Conservation (phyloP, 1,284 basidiomycete species). For the Ustilago vetiveriae region DNA sequence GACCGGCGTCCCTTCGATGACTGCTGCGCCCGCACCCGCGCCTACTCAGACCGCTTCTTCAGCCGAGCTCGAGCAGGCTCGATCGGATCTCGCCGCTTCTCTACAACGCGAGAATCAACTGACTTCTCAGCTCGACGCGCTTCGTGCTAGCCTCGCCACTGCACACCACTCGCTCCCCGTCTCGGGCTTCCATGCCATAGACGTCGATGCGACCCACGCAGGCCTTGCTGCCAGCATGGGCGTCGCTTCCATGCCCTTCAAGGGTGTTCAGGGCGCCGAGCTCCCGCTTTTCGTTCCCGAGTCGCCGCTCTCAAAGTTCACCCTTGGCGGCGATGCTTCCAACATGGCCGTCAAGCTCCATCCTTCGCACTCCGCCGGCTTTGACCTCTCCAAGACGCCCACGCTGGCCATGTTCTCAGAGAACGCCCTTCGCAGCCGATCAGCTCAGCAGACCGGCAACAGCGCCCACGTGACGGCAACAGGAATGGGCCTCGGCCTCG, state of each 20-base stretch:
- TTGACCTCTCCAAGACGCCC: constrained; percentile 43
- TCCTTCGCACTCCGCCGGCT: constrained; percentile 16
- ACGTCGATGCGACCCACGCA: constrained; percentile 8
- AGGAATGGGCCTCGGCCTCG: constrained; percentile 35
- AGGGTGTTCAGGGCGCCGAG: constrained; percentile 32
- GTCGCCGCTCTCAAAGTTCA: constrained; percentile 42
- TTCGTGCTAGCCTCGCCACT: constrained; percentile 22
- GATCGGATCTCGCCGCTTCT: constrained; percentile 30
- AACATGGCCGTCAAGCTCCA: constrained; percentile 18
- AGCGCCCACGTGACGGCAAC: constrained; percentile 9
- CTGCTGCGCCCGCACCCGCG: constrained; percentile 1
- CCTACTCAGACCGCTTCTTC: constrained; percentile 1
- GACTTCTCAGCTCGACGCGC: constrained; percentile 22
- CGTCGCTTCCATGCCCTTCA: constrained; percentile 26
- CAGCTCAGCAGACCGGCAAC: constrained; percentile 9
- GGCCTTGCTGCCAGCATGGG: constrained; percentile 5
- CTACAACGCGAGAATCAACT: constrained; percentile 27
- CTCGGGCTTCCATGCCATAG: constrained; percentile 10
- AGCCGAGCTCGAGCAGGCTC: constrained; percentile 42
- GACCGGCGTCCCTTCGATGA: neutral
- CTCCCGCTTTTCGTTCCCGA: constrained; percentile 40
- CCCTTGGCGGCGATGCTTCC: constrained; percentile 8
- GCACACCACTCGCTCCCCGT: constrained; percentile 10
- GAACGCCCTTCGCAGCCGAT: constrained; percentile 29
- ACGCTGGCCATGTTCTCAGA: constrained; percentile 43